Evolutionary conservation across 345 rosid species (phyloP).

Genomic region (Pistacia atlantica): DNA sequence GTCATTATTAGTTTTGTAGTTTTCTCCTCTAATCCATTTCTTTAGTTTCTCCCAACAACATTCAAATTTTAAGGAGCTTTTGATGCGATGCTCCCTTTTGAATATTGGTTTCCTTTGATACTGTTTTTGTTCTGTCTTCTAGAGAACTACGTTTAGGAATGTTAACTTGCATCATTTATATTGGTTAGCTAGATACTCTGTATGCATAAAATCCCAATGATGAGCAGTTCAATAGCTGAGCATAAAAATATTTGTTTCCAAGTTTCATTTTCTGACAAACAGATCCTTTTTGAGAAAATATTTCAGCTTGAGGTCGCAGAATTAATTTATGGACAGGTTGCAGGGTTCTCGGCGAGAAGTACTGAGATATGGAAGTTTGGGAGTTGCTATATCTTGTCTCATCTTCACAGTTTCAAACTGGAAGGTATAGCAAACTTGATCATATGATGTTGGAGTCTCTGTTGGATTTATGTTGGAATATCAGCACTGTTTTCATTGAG

Average conservation of each 20-base stretch:
- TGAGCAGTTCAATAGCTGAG: neutral
- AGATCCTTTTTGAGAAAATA: slow-evolving; percentile 17
- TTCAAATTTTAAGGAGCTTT: neutral
- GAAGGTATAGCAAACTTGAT: slow-evolving; percentile 55
- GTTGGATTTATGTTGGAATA: slow-evolving; percentile 4
- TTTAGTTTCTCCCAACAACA: neutral
- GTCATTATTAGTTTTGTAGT: neutral
- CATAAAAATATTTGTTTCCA: slow-evolving; percentile 5
- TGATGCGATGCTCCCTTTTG: neutral
- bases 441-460: neutral
- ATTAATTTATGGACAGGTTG: slow-evolving; percentile 86
- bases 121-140: neutral
- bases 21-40: neutral
- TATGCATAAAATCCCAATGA: slow-evolving; percentile 4
- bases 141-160: slow-evolving; percentile 5
- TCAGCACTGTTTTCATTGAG: slow-evolving; percentile 1
- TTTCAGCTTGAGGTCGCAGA: slow-evolving; percentile 66
- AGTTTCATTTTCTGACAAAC: slow-evolving; percentile 11
- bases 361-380: slow-evolving; percentile 86
- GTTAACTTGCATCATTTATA: slow-evolving; percentile 11
- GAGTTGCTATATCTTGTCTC: slow-evolving; percentile 72
- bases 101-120: slow-evolving; percentile 4
- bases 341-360: slow-evolving; percentile 88
- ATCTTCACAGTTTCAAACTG: slow-evolving; percentile 58
- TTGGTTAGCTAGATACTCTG: slow-evolving; percentile 3